Evolutionary conservation across 345 rosid genomes (phyloP), one percentile per base, ranked within the genome.

Genomic region (Nephelium lappaceum): DNA sequence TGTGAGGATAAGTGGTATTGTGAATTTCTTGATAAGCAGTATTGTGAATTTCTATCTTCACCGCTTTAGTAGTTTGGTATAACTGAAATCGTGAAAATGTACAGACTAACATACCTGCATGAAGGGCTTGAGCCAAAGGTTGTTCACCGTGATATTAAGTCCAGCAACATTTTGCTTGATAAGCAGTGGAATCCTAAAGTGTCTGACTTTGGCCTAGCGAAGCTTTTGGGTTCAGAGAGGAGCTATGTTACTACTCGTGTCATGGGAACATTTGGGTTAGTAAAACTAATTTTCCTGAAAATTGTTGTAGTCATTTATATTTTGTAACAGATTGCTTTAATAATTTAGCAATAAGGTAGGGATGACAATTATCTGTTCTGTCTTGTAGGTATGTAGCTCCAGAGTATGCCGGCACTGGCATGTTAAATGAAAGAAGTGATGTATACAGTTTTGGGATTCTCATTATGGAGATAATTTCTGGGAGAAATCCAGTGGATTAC

Each of bases 321-420:
- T 72, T 41, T 21, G 24, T 27, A 68, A 66, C 45, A 18, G 31
- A 49, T 42, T 19, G 9, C n/a, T 6, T 63, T 41, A 21, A 15
- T 73, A 51, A 21, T 72, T 19, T 58, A n/a, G 60, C 69, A 74
- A 63, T 41, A 31, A 25, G 3, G 27, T 4, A 43, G 38, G 11
- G 43, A 47, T 27, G 19, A 65, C 47, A 19, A 21, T 18, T 69
- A 51, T 74, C 42, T 63, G 69, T 38, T 76, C 19, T 76, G 36
- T 75, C 75, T 74, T 23, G 16, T 84, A 92, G 96, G 53, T 95
- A 93, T 75, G 99, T 95, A 72, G 99, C 99, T 67, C 99, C 99
- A 23, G 99, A 95, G 72, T 95, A 95, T 78, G 99, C 99, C 9
- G 92, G 99, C 83, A 95, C 99, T 0, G 99, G 99, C 62, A 95